These are phyloP conservation scores for Eimeria brunetti DNA, from an alignment of 169 alveolate species.

Conservation along the genomic window DNA sequence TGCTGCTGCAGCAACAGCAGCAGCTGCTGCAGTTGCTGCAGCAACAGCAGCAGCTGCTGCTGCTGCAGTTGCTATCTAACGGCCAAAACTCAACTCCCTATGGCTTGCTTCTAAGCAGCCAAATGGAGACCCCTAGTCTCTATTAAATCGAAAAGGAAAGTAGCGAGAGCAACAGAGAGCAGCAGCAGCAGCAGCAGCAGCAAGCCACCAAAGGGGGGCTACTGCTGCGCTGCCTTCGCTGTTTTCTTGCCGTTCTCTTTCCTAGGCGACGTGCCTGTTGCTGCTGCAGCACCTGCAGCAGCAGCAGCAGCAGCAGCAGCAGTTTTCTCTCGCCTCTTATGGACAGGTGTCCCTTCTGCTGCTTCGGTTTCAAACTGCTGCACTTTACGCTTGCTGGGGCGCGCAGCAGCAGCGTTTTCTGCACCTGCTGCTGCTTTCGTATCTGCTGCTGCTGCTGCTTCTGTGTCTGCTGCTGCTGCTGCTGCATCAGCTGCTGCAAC, in stretches of 20 bases:
- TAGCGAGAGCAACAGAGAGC: background rate
- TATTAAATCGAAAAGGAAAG: background rate
- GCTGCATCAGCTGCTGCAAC: background rate
- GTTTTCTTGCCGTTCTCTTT: conserved; percentile 15
- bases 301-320: conserved; percentile 24
- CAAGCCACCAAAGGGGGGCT: background rate
- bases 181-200: background rate
- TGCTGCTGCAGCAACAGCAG: no score
- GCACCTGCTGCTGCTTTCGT: background rate
- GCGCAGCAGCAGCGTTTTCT: background rate
- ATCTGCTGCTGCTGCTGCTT: background rate
- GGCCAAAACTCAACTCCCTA: background rate
- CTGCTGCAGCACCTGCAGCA: background rate
- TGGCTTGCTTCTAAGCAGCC: background rate
- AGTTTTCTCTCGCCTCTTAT: background rate
- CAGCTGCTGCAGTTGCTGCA: no score
- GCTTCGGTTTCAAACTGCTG: background rate
- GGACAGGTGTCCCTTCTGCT: background rate
- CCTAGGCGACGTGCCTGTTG: background rate
- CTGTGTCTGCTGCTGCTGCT: background rate
- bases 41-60: no score
- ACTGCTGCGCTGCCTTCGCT: background rate
- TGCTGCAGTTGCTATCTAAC: no score
- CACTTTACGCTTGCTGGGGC: background rate
- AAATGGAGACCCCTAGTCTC: background rate